A percentile compares a stretch with the other conserved stretches of the same genome.
phyloP scores from a whole-genome alignment of 306 rosid genomes.

The Quercus gilva region DNA sequence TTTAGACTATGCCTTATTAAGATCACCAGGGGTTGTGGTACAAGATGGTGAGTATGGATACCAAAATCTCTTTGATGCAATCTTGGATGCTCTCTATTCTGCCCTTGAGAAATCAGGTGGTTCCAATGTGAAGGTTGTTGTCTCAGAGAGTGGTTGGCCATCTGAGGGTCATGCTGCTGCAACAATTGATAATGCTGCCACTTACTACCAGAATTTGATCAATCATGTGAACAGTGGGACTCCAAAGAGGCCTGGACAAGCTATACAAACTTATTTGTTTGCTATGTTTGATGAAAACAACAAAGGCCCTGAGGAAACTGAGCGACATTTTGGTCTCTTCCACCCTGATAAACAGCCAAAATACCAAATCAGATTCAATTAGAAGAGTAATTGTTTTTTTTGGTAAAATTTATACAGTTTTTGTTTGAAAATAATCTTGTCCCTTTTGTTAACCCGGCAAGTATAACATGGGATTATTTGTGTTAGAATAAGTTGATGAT shows the following conservation, averaged over 20 bases:
- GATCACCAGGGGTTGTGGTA: constrained; percentile 21
- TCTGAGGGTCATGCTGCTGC: constrained; percentile 45
- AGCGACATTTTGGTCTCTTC: constrained; percentile 46
- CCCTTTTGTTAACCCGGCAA: too few relatives aligned
- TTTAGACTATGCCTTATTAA: constrained; percentile 44
- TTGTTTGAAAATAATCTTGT: too few relatives aligned
- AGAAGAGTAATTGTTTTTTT: neutral
- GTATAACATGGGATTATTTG: too few relatives aligned
- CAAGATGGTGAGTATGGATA: constrained; percentile 27
- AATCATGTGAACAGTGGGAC: constrained; percentile 47
- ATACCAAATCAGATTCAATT: constrained; percentile 32
- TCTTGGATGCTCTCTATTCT: constrained; percentile 44
- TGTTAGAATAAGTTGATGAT: too few relatives aligned
- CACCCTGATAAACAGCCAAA: constrained; percentile 29
- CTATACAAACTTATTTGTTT: constrained; percentile 39
- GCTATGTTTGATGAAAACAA: constrained; percentile 48
- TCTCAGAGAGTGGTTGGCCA: constrained; percentile 85
- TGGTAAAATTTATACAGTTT: too few relatives aligned
- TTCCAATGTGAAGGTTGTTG: constrained; percentile 37
- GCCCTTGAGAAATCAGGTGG: constrained; percentile 55
- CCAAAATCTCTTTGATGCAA: constrained; percentile 45
- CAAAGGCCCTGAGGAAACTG: constrained; percentile 8
- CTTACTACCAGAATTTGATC: constrained; percentile 51
- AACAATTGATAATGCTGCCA: constrained; percentile 27
- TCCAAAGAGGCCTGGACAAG: constrained; percentile 32